Conservation (phyloP, 345 rosid species). For the Boechera retrofracta region DNA sequence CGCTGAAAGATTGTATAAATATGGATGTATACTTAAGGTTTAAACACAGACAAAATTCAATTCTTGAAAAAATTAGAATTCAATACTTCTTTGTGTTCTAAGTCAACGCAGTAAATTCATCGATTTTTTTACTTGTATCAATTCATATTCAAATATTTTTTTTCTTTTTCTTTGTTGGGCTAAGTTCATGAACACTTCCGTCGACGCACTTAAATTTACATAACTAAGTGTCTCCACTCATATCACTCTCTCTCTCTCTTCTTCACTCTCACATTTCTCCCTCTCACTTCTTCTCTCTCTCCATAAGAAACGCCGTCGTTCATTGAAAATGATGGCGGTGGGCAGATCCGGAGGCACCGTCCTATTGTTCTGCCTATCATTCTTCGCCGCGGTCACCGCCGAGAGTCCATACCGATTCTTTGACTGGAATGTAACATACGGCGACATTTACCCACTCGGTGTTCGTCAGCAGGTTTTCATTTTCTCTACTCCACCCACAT, state of each 20-base stretch:
- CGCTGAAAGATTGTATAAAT: too few relatives aligned
- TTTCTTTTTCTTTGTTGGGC: neutral
- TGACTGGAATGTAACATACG: slow-evolving; percentile 85
- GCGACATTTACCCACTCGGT: slow-evolving; percentile 79
- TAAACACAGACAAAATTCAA: too few relatives aligned
- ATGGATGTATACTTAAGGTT: too few relatives aligned
- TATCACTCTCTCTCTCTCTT: slow-evolving; percentile 20
- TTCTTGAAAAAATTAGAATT: neutral
- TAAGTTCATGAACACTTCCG: neutral
- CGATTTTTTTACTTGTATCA: neutral
- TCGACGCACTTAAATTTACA: slow-evolving; percentile 29
- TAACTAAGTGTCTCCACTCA: slow-evolving; percentile 27
- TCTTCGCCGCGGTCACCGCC: slow-evolving; percentile 43
- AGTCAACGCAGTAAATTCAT: slow-evolving; percentile 36
- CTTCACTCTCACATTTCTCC: neutral
- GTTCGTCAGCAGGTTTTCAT: slow-evolving; percentile 65
- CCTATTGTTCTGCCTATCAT: slow-evolving; percentile 36
- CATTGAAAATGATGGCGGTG: slow-evolving; percentile 24
- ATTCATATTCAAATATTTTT: neutral
- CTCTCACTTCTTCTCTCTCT: neutral
- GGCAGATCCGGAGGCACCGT: slow-evolving; percentile 38
- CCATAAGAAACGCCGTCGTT: slow-evolving; percentile 11
- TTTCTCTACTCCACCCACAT: neutral
- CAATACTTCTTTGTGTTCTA: neutral
- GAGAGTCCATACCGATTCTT: slow-evolving; percentile 79